Conservation (phyloP, 371 early-diverging fungal genomes). For the Polyrhizophydium stewartii region DNA sequence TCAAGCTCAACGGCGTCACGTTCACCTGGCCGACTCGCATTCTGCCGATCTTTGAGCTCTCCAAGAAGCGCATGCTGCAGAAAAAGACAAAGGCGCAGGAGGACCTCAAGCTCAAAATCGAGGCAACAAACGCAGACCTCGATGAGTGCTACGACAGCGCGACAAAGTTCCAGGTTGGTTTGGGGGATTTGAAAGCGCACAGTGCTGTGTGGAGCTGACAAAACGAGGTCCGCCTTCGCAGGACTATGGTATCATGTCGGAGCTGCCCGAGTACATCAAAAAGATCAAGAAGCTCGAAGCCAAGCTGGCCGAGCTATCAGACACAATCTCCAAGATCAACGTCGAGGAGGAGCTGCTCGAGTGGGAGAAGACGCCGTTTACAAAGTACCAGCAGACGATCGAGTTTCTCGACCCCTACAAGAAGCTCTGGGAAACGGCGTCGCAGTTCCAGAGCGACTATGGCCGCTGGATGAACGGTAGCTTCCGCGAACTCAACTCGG, state of each 20-base stretch:
- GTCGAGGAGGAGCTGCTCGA: conserved; percentile 50
- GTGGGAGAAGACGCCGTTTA: conserved; percentile 50
- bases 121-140: conserved; percentile 35
- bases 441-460: conserved; percentile 44
- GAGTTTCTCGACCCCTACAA: conserved; percentile 49
- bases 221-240: conserved; percentile 3
- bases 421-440: conserved; percentile 47
- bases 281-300: conserved; percentile 41
- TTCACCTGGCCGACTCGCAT: conserved; percentile 54
- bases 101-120: conserved; percentile 45
- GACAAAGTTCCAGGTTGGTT: conserved; percentile 37
- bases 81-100: conserved; percentile 52
- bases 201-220: no score
- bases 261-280: conserved; percentile 47
- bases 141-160: conserved; percentile 46
- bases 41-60: conserved; percentile 48
- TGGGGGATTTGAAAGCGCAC: no score
- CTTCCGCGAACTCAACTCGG: conserved; percentile 40
- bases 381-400: conserved; percentile 37
- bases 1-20: conserved; percentile 50
- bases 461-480: conserved; percentile 52
- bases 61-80: conserved; percentile 45
- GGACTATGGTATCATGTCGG: conserved; percentile 50
- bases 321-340: conserved; percentile 37
- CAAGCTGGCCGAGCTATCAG: conserved; percentile 32